A percentile compares a stretch with the other conserved stretches of the same genome.
These are phyloP conservation scores for Kwoniella shivajii DNA, from an alignment of 1,284 basidiomycete species.

Conservation along the genomic window DNA sequence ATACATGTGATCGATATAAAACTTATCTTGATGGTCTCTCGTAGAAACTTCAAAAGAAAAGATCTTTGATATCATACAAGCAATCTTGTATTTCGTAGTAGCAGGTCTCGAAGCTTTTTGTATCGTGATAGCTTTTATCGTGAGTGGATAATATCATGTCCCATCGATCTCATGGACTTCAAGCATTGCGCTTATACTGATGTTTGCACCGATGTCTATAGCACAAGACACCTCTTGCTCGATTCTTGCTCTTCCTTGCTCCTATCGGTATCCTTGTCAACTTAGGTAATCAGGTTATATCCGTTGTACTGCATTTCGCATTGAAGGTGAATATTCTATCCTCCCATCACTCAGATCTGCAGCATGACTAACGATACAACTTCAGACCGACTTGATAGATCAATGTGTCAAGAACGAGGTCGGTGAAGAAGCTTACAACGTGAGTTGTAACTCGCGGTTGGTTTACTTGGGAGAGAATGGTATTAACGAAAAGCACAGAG, in stretches of 20 bases:
- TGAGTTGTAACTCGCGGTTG: slow-evolving; percentile 9
- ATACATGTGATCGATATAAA: background rate
- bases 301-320: slow-evolving; percentile 66
- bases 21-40: background rate
- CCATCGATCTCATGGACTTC: no score
- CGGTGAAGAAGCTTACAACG: slow-evolving; percentile 46
- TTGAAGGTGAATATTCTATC: slow-evolving; percentile 58
- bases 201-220: slow-evolving; percentile 39
- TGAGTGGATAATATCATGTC: slow-evolving; percentile 54
- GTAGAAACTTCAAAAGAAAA: slow-evolving; percentile 28
- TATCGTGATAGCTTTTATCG: slow-evolving; percentile 60
- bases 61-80: slow-evolving; percentile 33
- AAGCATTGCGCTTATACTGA: no score
- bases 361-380: no score
- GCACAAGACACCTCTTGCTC: slow-evolving; percentile 64
- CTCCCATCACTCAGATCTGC: background rate
- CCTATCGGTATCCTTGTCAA: slow-evolving; percentile 61
- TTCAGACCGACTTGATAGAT: slow-evolving; percentile 59
- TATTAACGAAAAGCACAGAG: slow-evolving; percentile 6
- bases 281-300: slow-evolving; percentile 61
- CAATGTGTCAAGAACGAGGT: slow-evolving; percentile 56
- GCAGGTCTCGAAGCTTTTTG: slow-evolving; percentile 65
- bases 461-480: background rate
- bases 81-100: slow-evolving; percentile 56
- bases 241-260: slow-evolving; percentile 62